These are phyloP conservation scores for Magnolia changhungtana DNA, from an alignment of 164 flowering plant genomes.

Conservation along the genomic window DNA sequence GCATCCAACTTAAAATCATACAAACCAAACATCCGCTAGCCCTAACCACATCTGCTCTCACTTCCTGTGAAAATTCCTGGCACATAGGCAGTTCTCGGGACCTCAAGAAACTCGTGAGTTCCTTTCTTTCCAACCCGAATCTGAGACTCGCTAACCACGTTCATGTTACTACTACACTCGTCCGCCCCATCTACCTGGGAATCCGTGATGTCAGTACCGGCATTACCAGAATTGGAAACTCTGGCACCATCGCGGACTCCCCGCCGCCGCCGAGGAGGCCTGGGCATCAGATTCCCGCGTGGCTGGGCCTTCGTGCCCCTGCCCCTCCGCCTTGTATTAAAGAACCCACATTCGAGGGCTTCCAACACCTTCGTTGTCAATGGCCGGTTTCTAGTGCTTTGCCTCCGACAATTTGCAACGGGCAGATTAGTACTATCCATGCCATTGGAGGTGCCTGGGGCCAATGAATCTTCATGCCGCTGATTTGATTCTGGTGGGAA, in stretches of 20 bases:
- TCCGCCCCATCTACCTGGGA: slow-evolving; percentile 26
- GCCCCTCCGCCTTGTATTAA: slow-evolving; percentile 23
- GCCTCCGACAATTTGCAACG: slow-evolving; percentile 35
- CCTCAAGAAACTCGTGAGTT: slow-evolving; percentile 17
- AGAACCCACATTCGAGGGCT: slow-evolving; percentile 56
- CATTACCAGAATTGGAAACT: slow-evolving; percentile 15
- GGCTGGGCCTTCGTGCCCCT: slow-evolving; percentile 18
- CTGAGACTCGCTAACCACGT: slow-evolving; percentile 20
- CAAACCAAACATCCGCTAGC: not conserved
- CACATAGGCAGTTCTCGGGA: slow-evolving; percentile 16
- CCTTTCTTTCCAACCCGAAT: slow-evolving; percentile 18
- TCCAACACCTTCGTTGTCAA: slow-evolving; percentile 59
- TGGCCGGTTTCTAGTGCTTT: slow-evolving; percentile 69
- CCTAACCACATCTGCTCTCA: slow-evolving; percentile 14
- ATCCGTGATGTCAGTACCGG: slow-evolving; percentile 14
- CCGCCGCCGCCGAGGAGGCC: slow-evolving; percentile 31
- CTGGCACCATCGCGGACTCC: slow-evolving; percentile 16
- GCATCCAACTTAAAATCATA: no score
- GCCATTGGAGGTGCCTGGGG: slow-evolving; percentile 11
- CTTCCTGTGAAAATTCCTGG: slow-evolving; percentile 15
- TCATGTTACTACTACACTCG: slow-evolving; percentile 20
- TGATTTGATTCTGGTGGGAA: not conserved
- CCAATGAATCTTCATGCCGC: not conserved
- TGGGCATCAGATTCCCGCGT: slow-evolving; percentile 6
- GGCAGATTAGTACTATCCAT: slow-evolving; percentile 25